Base-by-base conservation (phyloP, 108 stramenopile species). In the Mediolabrus comicus region DNA sequence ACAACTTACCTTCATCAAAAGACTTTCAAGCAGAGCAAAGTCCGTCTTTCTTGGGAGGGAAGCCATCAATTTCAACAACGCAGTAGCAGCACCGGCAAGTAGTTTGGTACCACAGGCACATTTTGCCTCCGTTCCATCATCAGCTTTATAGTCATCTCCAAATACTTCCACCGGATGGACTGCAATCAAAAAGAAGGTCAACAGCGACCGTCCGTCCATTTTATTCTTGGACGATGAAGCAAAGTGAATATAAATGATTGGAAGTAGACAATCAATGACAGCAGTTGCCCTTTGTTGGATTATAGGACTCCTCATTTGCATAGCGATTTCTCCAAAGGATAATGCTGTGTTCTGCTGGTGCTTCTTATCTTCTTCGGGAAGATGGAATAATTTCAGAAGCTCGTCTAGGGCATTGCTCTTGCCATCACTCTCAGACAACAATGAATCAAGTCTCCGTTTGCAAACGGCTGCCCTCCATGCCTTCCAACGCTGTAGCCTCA, bases 151-250 rank as follows among this genome's bases (percentile, higher is more conserved):
- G 59, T 73, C 66, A 9, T 68, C 59, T 35, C 72, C 77, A 32
- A 78, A 39, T 22, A 78, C 77, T 22, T 78, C 77, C 14, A 27
- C 22, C 11, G 77, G 77, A 54, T 68, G 49, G 5, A 60, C 13
- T 31, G 77, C 71, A 62, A 78, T 78, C 43, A 78, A 66, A 12
- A 43, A 55, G 7, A 73, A 12, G 2, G 72, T 57, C 0, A 78
- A 17, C 13, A 78, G 65, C 35, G 71, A 60, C 32, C 77, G 65
- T 4, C 67, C 55, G 51, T 76, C 75, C 24, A 69, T 25, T 8
- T 17, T 19, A 29, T 27, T 41, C 26, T 7, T 62, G 3, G 43
- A 49, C 25, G 39, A 30, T 12, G 17, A 16, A 0, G 33, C 55
- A 39, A 56, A 67, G 12, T 33, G 55, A 55, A 56, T 12, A 19